Percentiles rank a stretch among this genome's conserved stretches.
These are phyloP conservation scores for Salvia rosmarinus DNA, from an alignment of 257 asterid species.

Conservation along the genomic window DNA sequence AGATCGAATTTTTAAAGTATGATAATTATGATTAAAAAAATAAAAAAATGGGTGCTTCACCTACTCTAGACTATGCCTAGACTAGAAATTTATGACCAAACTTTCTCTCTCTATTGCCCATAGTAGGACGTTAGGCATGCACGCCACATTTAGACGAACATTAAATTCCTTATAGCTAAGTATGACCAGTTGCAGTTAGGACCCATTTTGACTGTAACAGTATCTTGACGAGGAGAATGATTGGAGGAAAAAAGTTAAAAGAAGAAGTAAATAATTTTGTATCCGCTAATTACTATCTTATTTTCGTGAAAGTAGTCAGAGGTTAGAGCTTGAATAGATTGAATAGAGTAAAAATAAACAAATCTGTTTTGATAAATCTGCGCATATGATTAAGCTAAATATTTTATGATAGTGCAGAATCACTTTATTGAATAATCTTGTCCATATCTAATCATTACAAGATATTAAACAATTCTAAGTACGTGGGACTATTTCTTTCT, in stretches of 20 bases:
- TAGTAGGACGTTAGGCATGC: not conserved
- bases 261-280: too few relatives aligned
- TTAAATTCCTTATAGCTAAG: constrained; percentile 15
- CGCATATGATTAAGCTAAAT: not conserved
- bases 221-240: not conserved
- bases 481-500: constrained; percentile 14
- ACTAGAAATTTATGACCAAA: not conserved
- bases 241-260: too few relatives aligned
- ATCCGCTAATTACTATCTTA: too few relatives aligned
- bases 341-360: too few relatives aligned
- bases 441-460: constrained; percentile 26
- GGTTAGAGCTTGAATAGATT: too few relatives aligned
- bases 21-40: too few relatives aligned
- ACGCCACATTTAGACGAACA: not conserved
- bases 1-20: too few relatives aligned
- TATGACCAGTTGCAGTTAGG: constrained; percentile 23
- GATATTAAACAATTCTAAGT: not conserved
- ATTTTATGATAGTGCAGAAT: not conserved
- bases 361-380: too few relatives aligned
- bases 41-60: not conserved
- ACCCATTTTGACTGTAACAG: constrained; percentile 18
- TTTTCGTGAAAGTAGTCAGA: too few relatives aligned
- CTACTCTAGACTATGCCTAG: not conserved
- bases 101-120: not conserved
- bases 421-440: constrained; percentile 8